Base-by-base conservation (phyloP, 352 stramenopile genomes). In the Phytopythium kandeliae region DNA sequence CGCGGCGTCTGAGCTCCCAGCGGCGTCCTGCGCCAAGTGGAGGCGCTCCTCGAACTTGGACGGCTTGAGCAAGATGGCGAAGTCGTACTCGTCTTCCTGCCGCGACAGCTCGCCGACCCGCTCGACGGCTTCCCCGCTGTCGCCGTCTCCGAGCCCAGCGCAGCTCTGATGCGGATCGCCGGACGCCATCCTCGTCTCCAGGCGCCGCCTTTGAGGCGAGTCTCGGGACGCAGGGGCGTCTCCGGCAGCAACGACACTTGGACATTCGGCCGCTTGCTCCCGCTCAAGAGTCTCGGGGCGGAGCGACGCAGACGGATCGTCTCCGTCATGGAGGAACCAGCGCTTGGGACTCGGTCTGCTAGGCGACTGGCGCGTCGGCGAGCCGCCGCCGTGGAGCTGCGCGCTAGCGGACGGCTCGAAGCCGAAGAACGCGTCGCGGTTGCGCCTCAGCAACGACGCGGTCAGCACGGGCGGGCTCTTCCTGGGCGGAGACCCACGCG, bases 51-150 rank as follows among this genome's bases (percentile, higher is more conserved):
- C 74, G 52, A 69, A 63, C 55, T 89, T 88, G 24, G 71, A 83
- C 36, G 79, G 62, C 41, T 87, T 91, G 38, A 93, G 57, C 43
- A 93, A 19, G 57, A 93, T 90, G n/a, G 80, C 80, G 66, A 93
- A 89, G 48, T 93, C 80, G 57, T 81, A 93, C 34, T 89, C 79
- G 48, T 80, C 75, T 54, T 90, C 78, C 28, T 86, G 73, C 30
- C 74, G 61, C 1, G 78, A 86, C 30, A 89, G 59, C 17, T 87
- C 78, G 1, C 75, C 75, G 26, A 86, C 71, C 13, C 62, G 67
- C 26, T 86, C 74, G 11, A 56, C 30, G 2, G 31, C 10, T 1
- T 55, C 38, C 4, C 16, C 36, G 25, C 12, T 21, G 3, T 36
- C 35, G 2, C 6, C 19, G 10, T 8, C 31, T 26, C 25, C 26